Conservation (phyloP, 2,329 filamentous ascomycete genomes). For the Aspergillus sp. region DNA sequence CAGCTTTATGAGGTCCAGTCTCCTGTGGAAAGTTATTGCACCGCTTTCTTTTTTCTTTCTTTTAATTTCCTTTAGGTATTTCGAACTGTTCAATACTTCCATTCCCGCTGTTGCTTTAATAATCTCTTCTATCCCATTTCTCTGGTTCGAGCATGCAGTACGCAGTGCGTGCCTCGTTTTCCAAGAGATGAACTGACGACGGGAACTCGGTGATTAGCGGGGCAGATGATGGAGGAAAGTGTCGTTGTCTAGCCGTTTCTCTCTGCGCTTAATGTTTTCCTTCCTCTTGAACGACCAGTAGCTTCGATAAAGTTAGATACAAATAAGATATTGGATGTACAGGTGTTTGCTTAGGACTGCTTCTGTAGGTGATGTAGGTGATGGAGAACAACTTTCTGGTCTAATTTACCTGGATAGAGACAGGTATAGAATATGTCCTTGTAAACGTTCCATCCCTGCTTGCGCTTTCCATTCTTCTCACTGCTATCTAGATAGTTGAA, state of each 20-base stretch:
- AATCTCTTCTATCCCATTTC: not conserved
- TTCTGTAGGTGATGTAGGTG: too few species aligned
- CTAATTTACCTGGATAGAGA: too few species aligned
- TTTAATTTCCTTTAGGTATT: slow-evolving; percentile 1
- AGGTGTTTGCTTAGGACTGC: too few species aligned
- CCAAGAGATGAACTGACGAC: slow-evolving; percentile 5
- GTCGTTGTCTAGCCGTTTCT: not conserved
- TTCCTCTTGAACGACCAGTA: not conserved
- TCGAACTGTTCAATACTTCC: not conserved
- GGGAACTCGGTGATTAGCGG: not conserved
- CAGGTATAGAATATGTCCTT: too few species aligned
- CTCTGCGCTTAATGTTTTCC: not conserved
- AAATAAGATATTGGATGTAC: not conserved
- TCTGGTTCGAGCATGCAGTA: slow-evolving; percentile 5
- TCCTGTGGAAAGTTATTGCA: slow-evolving; percentile 5
- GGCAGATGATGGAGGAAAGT: not conserved
- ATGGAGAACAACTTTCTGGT: too few species aligned
- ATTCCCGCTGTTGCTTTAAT: slow-evolving; percentile 2
- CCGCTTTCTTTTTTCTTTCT: slow-evolving; percentile 13
- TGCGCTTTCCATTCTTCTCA: too few species aligned
- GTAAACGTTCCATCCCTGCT: too few species aligned
- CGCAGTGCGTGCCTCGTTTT: slow-evolving; percentile 6
- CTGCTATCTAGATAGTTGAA: too few species aligned
- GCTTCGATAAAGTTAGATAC: not conserved
- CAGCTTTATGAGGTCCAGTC: slow-evolving; percentile 6